Conservation (phyloP, 169 alveolate species). For the Condylostoma magnum region DNA sequence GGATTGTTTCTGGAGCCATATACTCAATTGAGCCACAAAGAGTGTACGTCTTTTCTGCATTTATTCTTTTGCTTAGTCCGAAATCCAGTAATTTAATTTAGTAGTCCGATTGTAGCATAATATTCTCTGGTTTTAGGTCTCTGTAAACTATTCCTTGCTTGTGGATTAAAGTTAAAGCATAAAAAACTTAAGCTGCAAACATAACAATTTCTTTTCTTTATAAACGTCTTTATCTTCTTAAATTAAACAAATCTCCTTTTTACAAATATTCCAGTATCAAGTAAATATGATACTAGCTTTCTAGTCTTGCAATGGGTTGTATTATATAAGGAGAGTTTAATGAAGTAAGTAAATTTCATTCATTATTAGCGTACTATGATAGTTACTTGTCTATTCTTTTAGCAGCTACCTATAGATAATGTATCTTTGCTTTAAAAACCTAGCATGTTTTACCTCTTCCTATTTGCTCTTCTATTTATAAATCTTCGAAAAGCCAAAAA, state of each 20-base stretch:
- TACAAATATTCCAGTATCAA: slow-evolving; percentile 69
- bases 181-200: slow-evolving; percentile 55
- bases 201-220: slow-evolving; percentile 56
- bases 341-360: slow-evolving; percentile 59
- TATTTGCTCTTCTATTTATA: too few relatives aligned
- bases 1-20: slow-evolving; percentile 60
- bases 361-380: slow-evolving; percentile 65
- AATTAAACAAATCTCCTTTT: slow-evolving; percentile 81
- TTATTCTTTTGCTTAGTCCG: slow-evolving; percentile 42
- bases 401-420: too few relatives aligned
- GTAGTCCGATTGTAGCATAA: slow-evolving; percentile 40
- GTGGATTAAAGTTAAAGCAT: slow-evolving; percentile 55
- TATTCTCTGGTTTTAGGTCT: slow-evolving; percentile 67
- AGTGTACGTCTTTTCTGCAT: slow-evolving; percentile 33
- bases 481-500: too few relatives aligned
- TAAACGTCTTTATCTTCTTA: slow-evolving; percentile 64
- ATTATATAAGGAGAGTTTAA: slow-evolving; percentile 70
- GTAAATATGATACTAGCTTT: slow-evolving; percentile 65
- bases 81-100: slow-evolving; percentile 47
- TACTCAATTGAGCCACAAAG: slow-evolving; percentile 65
- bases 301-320: slow-evolving; percentile 61
- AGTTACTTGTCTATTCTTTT: not conserved
- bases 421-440: too few relatives aligned
- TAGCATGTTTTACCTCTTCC: too few relatives aligned
- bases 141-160: slow-evolving; percentile 43